These are phyloP conservation scores for Penicilliopsis zonata DNA, from an alignment of 495 filamentous ascomycete species.

Conservation along the genomic window DNA sequence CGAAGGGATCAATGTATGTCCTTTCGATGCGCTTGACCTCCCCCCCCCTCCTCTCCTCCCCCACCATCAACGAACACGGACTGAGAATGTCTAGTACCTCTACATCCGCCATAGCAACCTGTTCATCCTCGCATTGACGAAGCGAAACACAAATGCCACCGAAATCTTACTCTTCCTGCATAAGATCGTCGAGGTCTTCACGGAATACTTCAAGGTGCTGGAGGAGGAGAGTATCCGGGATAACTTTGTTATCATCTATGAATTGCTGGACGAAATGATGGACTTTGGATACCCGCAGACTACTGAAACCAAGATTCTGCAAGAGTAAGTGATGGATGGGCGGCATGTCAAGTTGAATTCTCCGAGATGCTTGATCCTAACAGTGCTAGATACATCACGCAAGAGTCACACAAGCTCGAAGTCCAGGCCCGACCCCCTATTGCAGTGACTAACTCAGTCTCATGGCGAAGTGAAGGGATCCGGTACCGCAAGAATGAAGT, in stretches of 20 bases:
- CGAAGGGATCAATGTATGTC: constrained; percentile 89
- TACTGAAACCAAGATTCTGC: constrained; percentile 96
- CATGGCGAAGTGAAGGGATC: constrained; percentile 96
- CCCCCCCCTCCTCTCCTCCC: constrained; percentile 4
- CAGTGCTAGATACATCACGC: constrained; percentile 91
- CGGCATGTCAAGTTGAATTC: no score
- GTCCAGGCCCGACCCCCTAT: constrained; percentile 98
- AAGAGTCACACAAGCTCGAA: constrained; percentile 98
- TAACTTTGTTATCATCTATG: constrained; percentile 99
- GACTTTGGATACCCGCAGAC: constrained; percentile 99
- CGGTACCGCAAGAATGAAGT: constrained; percentile 99
- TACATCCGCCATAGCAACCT: constrained; percentile 99
- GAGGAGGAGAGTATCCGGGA: constrained; percentile 99
- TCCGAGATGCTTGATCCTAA: no score
- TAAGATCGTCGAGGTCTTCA: constrained; percentile 97
- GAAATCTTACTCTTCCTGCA: constrained; percentile 98
- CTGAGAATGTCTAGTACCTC: constrained; percentile 57
- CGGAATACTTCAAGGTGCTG: constrained; percentile 98
- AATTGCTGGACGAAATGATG: constrained; percentile 99
- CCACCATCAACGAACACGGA: neutral
- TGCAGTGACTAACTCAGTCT: constrained; percentile 96
- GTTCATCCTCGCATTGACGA: constrained; percentile 94
- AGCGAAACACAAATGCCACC: constrained; percentile 97
- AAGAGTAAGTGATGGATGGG: constrained; percentile 49
- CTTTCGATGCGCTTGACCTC: constrained; percentile 4